Conservation (phyloP, 257 asterid genomes). For the Nicotiana attenuata region DNA sequence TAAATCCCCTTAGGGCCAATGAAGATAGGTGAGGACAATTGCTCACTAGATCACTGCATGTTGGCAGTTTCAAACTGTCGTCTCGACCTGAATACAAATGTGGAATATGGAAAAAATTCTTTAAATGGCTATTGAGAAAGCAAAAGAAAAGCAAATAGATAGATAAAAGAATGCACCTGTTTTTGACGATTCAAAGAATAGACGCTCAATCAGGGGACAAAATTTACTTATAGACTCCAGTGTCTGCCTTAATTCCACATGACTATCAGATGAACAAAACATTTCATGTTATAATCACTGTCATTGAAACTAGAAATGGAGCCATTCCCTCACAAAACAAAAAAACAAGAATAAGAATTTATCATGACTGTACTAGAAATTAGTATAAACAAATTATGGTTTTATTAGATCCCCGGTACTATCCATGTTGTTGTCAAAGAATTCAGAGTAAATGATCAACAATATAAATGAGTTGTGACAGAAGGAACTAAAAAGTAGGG, state of each 20-base stretch:
- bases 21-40: constrained; percentile 59
- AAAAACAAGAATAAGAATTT: background rate
- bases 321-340: background rate
- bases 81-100: constrained; percentile 56
- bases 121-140: background rate
- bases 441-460: background rate
- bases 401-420: background rate
- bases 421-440: background rate
- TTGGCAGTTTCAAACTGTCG: constrained; percentile 63
- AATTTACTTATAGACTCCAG: constrained; percentile 66
- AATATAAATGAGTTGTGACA: background rate
- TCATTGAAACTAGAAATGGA: background rate
- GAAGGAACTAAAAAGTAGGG: background rate
- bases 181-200: constrained; percentile 66
- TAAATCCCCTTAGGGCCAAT: constrained; percentile 71
- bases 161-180: constrained; percentile 41
- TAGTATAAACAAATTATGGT: background rate
- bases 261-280: constrained; percentile 30
- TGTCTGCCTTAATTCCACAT: constrained; percentile 61
- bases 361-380: background rate
- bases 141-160: background rate
- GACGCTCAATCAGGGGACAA: constrained; percentile 67
- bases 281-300: background rate
- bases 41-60: constrained; percentile 58
- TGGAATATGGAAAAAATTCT: constrained; percentile 21